Base-by-base conservation (phyloP, 2,329 filamentous ascomycete genomes). In the Trichoderma lentiforme region DNA sequence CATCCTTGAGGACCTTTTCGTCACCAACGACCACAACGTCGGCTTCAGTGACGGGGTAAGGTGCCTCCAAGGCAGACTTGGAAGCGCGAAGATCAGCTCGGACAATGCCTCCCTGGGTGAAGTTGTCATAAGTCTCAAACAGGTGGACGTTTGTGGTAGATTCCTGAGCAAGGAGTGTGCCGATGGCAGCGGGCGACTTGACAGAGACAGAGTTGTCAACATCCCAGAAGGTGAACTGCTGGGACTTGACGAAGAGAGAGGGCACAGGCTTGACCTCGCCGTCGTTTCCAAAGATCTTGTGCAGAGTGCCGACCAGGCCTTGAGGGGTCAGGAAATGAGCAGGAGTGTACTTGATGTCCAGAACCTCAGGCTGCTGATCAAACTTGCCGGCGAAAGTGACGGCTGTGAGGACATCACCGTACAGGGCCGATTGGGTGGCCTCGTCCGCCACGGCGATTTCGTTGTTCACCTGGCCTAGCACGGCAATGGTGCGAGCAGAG, bases 161-260 rank as follows among this genome's bases (percentile, higher is more conserved):
- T 81, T 88, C 94, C 86, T 91, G 90, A 86, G 91, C 95, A 86
- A 86, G 88, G 14, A 90, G 79, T 71, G 82, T 85, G 74, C 87
- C 86, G 32, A 91, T 79, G 47, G 85, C 88, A 26, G 88, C 83
- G 12, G 94, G 91, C 1, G 93, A 90, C 72, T 85, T 85, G 66
- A 87, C 86, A 66, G 91, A 88, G 1, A 85, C 82, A 32, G 94
- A 94, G 80, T 90, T 88, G 78, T 97, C 95, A 53, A 93, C 80
- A 76, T 98, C 93, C 94, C 95, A 98, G 87, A 99, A 98, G 14
- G 91, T 91, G 84, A 96, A 98, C 82, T 98, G 93, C 81, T 93
- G 88, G 24, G 91, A 89, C 75, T 89, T 85, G 70, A 90, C 81
- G 61, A 86, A 80, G 61, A 86, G 80, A n/a, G 74, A 85, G 71